These are phyloP conservation scores for Hymenoscyphus albidus DNA, from an alignment of 2,329 filamentous ascomycete species.

Conservation along the genomic window DNA sequence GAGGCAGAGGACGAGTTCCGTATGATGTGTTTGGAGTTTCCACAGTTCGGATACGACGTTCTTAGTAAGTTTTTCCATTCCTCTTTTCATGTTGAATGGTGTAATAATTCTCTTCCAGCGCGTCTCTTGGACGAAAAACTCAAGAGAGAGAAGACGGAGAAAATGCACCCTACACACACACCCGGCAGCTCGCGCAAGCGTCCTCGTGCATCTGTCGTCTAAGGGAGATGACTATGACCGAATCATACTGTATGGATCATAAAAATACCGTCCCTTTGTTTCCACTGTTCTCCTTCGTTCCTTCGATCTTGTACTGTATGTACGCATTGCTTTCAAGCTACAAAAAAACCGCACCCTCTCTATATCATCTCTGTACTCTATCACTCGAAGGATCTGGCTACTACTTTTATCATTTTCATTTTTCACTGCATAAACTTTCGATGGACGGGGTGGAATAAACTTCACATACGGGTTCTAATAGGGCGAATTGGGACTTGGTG, in stretches of 20 bases:
- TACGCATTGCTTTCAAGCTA: background rate
- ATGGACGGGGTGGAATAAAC: background rate
- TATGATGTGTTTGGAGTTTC: slow-evolving; percentile 79
- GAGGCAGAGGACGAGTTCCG: slow-evolving; percentile 86
- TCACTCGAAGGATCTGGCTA: background rate
- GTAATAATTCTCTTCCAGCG: slow-evolving; percentile 39
- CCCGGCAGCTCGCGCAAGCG: slow-evolving; percentile 53
- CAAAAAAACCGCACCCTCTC: background rate
- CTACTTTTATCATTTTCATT: no score
- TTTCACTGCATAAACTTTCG: background rate
- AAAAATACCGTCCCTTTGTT: background rate
- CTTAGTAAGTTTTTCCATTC: slow-evolving; percentile 55
- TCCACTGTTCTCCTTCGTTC: background rate
- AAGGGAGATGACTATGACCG: background rate
- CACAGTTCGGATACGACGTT: slow-evolving; percentile 90
- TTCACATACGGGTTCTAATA: background rate
- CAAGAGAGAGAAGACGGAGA: slow-evolving; percentile 59
- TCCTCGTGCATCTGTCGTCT: slow-evolving; percentile 43
- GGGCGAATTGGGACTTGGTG: background rate
- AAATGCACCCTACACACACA: slow-evolving; percentile 39
- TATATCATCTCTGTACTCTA: background rate
- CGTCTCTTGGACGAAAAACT: slow-evolving; percentile 64
- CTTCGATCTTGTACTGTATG: background rate
- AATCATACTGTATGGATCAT: background rate
- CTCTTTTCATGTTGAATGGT: background rate